Conservation (phyloP, 139 green algal species). For the Volvox reticuliferus region DNA sequence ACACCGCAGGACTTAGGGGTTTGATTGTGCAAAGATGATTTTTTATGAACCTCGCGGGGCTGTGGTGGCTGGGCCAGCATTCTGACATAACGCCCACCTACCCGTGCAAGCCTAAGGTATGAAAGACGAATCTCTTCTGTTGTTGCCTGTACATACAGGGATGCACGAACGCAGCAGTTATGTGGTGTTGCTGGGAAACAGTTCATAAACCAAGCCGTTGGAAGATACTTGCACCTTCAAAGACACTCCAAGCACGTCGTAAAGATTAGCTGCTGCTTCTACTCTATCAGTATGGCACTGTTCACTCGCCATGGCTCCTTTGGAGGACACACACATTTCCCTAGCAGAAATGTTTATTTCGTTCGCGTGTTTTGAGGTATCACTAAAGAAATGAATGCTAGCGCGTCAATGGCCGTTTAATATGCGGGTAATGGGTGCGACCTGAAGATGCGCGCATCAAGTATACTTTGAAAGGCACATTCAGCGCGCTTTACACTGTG, state of each 20-base stretch:
- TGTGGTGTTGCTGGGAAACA: background rate
- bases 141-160: constrained; percentile 13
- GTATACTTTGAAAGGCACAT: too few species aligned
- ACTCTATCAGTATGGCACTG: background rate
- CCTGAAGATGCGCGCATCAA: too few species aligned
- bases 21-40: too few species aligned
- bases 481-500: too few species aligned
- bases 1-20: too few species aligned
- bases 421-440: too few species aligned
- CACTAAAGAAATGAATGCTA: too few species aligned
- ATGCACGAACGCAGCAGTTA: background rate
- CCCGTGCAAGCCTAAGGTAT: constrained; percentile 28
- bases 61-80: too few species aligned
- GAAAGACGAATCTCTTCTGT: constrained; percentile 28
- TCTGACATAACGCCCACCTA: background rate
- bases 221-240: background rate
- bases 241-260: constrained; percentile 21
- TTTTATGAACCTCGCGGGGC: too few species aligned
- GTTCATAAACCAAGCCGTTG: background rate
- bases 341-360: background rate
- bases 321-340: background rate
- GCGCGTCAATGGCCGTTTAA: too few species aligned
- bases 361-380: too few species aligned
- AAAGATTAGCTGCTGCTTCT: background rate
- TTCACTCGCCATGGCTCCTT: background rate